Evolutionary conservation across 306 rosid genomes (phyloP), one percentile per base, ranked within the genome.

Genomic region (cucumber (Cucumis sativus)): DNA sequence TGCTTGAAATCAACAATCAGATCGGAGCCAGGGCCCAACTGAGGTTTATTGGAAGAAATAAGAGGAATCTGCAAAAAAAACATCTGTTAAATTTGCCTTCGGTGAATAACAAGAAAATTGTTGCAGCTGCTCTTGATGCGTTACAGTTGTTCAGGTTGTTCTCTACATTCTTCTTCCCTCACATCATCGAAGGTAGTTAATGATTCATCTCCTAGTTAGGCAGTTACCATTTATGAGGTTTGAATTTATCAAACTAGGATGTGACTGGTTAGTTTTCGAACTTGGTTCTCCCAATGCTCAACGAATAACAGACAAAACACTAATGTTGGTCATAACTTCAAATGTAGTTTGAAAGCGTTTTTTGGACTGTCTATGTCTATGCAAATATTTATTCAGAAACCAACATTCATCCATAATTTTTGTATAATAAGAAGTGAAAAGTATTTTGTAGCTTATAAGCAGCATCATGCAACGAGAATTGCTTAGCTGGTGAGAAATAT

Each of bases 1-100:
- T 82, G 93, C 97, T n/a, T 91, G 69, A 81, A 55, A 41, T 23
- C 51, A 1, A 39, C 41, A 13, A 58, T 69, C 61, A 16, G 9
- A 49, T 71, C 17, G 43, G 76, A 23, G 76, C 60, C 16, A 15
- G 15, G 43, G 23, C 41, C 55, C 9, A 5, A 67, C 12, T 12
- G 55, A 39, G 20, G 28, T 25, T 70, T 43, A 49, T 25, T 7
- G 8, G 41, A 47, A 70, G 76, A 70, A 45, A 25, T 39, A 7
- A 45, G 21, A 47, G 59, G 59, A 70, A 49, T 45, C 57, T 47
- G 40, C 75, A 2, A 21, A 70, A 70, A 70, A 47, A 70, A 55
- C 75, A 47, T 23, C 21, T 12, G 75, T 47, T 63, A 20, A 16
- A 70, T 43, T 45, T 39, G 35, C 45, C 57, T 45, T 66, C 45